Percentiles rank a stretch among this genome's conserved stretches.
Conservation (phyloP, 2,329 filamentous ascomycete genomes). For the Sporothrix curviconia region DNA sequence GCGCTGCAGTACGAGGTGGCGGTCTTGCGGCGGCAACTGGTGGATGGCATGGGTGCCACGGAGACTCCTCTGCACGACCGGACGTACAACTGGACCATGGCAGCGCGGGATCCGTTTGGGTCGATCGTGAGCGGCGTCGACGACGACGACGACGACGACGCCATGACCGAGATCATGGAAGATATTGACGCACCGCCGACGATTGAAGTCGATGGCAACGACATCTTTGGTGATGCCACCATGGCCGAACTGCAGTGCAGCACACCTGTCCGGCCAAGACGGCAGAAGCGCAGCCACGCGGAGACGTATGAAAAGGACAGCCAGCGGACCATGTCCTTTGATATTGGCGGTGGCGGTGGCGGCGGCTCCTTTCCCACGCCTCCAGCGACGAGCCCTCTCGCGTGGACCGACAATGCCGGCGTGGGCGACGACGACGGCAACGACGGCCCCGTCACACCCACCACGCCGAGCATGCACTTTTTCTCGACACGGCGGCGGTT, state of each 20-base stretch:
- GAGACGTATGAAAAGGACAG: background rate
- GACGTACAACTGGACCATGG: slow-evolving; percentile 44
- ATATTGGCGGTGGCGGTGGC: background rate
- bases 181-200: slow-evolving; percentile 31
- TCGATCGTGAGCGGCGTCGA: slow-evolving; percentile 18
- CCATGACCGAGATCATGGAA: slow-evolving; percentile 31
- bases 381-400: slow-evolving; percentile 46
- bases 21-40: slow-evolving; percentile 27
- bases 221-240: slow-evolving; percentile 42
- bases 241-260: slow-evolving; percentile 46
- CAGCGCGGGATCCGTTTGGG: slow-evolving; percentile 41
- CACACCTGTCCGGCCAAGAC: slow-evolving; percentile 37
- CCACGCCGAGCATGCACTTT: slow-evolving; percentile 11
- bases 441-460: slow-evolving; percentile 29
- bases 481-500: slow-evolving; percentile 4
- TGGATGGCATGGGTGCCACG: slow-evolving; percentile 14
- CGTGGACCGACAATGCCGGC: slow-evolving; percentile 1
- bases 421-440: background rate
- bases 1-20: slow-evolving; percentile 33
- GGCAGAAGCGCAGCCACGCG: background rate
- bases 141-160: slow-evolving; percentile 31
- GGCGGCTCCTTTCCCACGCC: slow-evolving; percentile 47
- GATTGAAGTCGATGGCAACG: slow-evolving; percentile 24
- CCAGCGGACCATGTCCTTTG: slow-evolving; percentile 24
- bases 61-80: slow-evolving; percentile 21